Conservation (phyloP, 331 rosid species). For the Acacia pycnantha region DNA sequence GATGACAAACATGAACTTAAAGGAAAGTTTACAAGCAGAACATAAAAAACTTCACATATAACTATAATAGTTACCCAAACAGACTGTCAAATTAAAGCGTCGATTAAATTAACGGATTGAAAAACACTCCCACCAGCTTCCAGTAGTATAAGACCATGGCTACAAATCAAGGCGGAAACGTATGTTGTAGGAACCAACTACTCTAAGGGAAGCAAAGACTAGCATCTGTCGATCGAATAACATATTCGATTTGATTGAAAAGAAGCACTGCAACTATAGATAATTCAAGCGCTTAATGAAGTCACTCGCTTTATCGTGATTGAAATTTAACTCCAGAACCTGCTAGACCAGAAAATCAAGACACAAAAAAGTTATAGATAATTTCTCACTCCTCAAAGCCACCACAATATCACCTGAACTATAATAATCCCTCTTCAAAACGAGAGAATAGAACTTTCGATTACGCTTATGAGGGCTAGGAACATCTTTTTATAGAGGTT, state of each 20-base stretch:
- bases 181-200: background rate
- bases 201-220: background rate
- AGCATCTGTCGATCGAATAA: background rate
- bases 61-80: too few species aligned
- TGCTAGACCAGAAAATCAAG: background rate
- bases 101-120: too few species aligned
- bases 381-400: background rate
- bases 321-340: background rate
- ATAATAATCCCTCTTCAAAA: background rate
- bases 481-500: too few species aligned
- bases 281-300: too few species aligned
- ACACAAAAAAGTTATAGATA: background rate
- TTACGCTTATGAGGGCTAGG: too few species aligned
- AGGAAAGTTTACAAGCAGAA: too few species aligned
- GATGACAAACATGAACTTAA: too few species aligned
- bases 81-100: too few species aligned
- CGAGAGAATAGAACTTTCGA: too few species aligned
- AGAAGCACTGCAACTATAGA: background rate
- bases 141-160: background rate
- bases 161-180: background rate
- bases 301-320: background rate
- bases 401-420: background rate
- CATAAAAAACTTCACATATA: too few species aligned
- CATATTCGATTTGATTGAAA: too few species aligned
- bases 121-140: too few species aligned